Evolutionary conservation across 2,329 filamentous ascomycete species (phyloP), one percentile per base, ranked within the genome.

Genomic region (Peltaster fructicola): DNA sequence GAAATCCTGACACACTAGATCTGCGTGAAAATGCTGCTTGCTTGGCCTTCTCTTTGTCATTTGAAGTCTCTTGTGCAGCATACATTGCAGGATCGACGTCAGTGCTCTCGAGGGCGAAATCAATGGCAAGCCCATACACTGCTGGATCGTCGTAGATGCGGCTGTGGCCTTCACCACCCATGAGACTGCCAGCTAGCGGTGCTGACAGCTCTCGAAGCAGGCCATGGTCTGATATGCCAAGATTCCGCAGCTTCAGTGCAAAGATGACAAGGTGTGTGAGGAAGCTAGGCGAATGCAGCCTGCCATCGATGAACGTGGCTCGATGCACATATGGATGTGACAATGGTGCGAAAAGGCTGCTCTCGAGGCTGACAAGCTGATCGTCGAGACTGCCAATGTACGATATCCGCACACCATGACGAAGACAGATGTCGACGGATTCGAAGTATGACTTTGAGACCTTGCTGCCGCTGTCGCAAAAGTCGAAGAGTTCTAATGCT

Each of bases 321-420:
- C 88, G 73, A 48, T 82, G 91, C 30, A 95, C 85, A 48, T 93
- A 84, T 1, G 88, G 88, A 43, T 98, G 88, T 11, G 70, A 72
- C 4, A 82, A 71, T 1, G 77, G 77, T 0, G 80, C 76, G 50
- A 90, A 91, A 1, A 88, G 70, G 9, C 85, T 82, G 3, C 84
- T 93, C 61, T 93, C 85, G 45, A 98, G 60, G 4, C 84, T 85
- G 8, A 98, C 84, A 3, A 98, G 61, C 50, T 98, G 88, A 50
- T 98, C 88, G 47, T 98, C 88, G 25, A 98, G 90, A 50, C 84
- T 93, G 26, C 85, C 85, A 30, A 91, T 65, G 47, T 84, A 93
- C 1, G 82, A 77, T 23, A 95, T 68, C 19, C 80, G 69, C 8
- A 79, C 79, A 8, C 84, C 82, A 40, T 80, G 75, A 9, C 73